Percentiles rank a stretch among this genome's conserved stretches.
Evolutionary conservation across 495 filamentous ascomycete species (phyloP).

Genomic region (Aspergillus wentii): DNA sequence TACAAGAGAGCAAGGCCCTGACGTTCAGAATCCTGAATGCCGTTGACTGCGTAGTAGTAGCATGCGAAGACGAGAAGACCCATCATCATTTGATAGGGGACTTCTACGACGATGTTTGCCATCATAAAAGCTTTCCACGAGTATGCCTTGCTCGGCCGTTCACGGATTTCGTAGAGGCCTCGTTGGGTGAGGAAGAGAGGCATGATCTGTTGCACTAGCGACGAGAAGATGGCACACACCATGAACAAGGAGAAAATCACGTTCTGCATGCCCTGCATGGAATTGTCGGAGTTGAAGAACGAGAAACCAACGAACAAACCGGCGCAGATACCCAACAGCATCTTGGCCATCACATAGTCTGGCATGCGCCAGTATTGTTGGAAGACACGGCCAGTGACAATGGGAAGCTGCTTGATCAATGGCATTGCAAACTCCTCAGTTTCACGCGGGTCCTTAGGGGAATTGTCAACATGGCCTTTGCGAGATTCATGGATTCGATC

Average conservation of each 20-base stretch:
- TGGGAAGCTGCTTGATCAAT: slow-evolving; percentile 38
- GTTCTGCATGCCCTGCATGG: slow-evolving; percentile 45
- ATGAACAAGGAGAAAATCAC: slow-evolving; percentile 59
- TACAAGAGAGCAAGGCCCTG: slow-evolving; percentile 49
- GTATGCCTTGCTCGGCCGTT: slow-evolving; percentile 63
- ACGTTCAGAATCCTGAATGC: slow-evolving; percentile 31
- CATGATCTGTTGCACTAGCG: slow-evolving; percentile 55
- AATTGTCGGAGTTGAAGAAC: slow-evolving; percentile 44
- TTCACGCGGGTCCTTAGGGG: slow-evolving; percentile 39
- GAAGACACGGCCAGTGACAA: slow-evolving; percentile 41
- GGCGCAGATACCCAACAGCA: slow-evolving; percentile 37
- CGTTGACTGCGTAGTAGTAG: slow-evolving; percentile 47
- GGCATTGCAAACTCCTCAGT: slow-evolving; percentile 45
- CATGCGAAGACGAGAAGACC: slow-evolving; percentile 37
- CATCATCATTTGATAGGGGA: slow-evolving; percentile 42
- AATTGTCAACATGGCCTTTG: no score
- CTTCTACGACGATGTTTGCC: slow-evolving; percentile 53
- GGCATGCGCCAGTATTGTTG: slow-evolving; percentile 44
- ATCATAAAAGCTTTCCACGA: slow-evolving; percentile 66
- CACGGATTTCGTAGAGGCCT: slow-evolving; percentile 62
- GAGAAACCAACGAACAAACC: slow-evolving; percentile 63
- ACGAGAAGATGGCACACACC: slow-evolving; percentile 50
- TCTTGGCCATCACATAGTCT: slow-evolving; percentile 30
- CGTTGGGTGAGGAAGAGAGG: slow-evolving; percentile 61
- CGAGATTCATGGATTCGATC: slow-evolving; percentile 61